phyloP scores from a whole-genome alignment of 2,329 filamentous ascomycete species.

The Dactylella cylindrospora region DNA sequence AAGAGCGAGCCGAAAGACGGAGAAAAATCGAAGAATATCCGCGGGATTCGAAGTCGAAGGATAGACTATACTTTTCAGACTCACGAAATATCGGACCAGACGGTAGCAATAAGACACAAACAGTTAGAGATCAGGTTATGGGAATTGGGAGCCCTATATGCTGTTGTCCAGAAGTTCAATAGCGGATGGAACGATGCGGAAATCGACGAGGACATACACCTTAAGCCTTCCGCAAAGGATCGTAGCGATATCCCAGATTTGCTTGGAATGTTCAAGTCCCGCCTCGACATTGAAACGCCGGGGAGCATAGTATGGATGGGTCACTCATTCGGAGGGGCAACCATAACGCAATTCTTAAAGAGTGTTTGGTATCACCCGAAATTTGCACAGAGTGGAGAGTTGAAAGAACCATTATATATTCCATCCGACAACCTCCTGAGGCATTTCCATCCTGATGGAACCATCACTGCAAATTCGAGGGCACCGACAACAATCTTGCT shows the following conservation, averaged over 20 bases:
- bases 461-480: constrained; percentile 57
- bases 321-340: constrained; percentile 79
- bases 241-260: constrained; percentile 53
- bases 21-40: not conserved
- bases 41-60: not conserved
- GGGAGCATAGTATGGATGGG: constrained; percentile 74
- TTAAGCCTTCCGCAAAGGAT: not conserved
- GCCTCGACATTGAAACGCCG: constrained; percentile 68
- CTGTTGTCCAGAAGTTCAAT: constrained; percentile 69
- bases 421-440: constrained; percentile 15
- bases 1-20: not conserved
- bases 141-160: constrained; percentile 73
- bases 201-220: constrained; percentile 3
- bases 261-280: constrained; percentile 63
- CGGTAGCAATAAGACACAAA: constrained; percentile 58
- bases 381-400: constrained; percentile 1
- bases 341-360: constrained; percentile 75
- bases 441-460: constrained; percentile 25
- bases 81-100: constrained; percentile 17
- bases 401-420: constrained; percentile 34
- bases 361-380: constrained; percentile 65
- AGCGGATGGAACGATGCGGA: constrained; percentile 52
- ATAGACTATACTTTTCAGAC: constrained; percentile 26
- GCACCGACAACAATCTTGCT: constrained; percentile 68
- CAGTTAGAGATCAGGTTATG: constrained; percentile 75